These are phyloP conservation scores for Lipomyces yamanashiensis DNA, from an alignment of 805 yeast genomes.

Conservation along the genomic window DNA sequence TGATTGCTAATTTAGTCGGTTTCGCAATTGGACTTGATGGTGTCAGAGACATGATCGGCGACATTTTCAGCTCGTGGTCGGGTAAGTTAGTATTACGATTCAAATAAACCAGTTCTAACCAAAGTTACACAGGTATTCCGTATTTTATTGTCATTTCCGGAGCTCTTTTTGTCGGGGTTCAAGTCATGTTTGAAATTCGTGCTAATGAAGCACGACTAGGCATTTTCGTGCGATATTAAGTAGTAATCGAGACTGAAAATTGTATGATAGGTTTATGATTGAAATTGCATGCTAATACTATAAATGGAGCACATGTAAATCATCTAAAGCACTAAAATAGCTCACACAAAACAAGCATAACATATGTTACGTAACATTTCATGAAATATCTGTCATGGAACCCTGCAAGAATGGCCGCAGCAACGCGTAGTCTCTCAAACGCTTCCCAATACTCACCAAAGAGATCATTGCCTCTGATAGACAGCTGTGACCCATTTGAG, in stretches of 20 bases:
- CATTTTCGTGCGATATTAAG: conserved; percentile 73
- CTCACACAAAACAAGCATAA: neutral
- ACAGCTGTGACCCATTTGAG: neutral
- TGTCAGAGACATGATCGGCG: conserved; percentile 62
- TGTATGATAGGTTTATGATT: no score
- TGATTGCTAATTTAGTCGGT: conserved; percentile 93
- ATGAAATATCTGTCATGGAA: neutral
- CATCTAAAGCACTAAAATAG: neutral
- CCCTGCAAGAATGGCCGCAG: neutral
- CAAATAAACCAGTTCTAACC: neutral
- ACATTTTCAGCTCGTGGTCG: conserved; percentile 69
- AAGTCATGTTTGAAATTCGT: conserved; percentile 92
- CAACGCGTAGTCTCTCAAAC: neutral
- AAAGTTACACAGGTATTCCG: conserved; percentile 16
- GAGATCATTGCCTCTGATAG: no score
- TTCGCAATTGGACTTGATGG: conserved; percentile 94
- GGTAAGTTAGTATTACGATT: conserved; percentile 49
- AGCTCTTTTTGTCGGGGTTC: conserved; percentile 80
- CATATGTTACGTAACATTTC: neutral
- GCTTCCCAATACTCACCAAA: no score
- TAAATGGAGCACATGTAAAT: neutral
- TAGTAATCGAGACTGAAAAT: no score
- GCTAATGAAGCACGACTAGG: conserved; percentile 86
- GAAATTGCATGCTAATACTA: neutral
- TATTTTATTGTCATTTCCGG: conserved; percentile 64